Percentiles rank a stretch among this genome's conserved stretches.
Conservation (phyloP, 2,329 filamentous ascomycete species). For the Rutstroemia sp. region DNA sequence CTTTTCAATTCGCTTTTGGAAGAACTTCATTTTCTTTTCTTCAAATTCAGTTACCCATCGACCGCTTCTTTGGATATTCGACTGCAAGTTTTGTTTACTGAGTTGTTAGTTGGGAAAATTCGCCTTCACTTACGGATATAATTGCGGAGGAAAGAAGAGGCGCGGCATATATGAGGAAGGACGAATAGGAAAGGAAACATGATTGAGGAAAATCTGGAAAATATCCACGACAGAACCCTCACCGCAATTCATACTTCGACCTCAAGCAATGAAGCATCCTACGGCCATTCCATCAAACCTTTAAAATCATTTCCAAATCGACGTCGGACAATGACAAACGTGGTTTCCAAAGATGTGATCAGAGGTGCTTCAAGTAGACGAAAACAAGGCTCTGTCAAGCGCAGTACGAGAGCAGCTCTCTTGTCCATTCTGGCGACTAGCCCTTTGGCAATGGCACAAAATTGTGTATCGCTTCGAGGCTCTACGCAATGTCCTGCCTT, state of each 20-base stretch:
- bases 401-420: constrained; percentile 21
- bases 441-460: constrained; percentile 26
- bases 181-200: neutral
- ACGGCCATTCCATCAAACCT: constrained; percentile 9
- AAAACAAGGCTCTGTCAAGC: constrained; percentile 15
- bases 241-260: neutral
- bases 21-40: constrained; percentile 6
- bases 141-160: neutral
- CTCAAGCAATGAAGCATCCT: constrained; percentile 7
- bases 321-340: constrained; percentile 8
- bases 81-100: constrained; percentile 1
- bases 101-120: neutral
- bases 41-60: constrained; percentile 1
- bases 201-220: neutral
- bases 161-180: neutral
- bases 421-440: constrained; percentile 25
- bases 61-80: constrained; percentile 6
- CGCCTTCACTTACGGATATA: neutral
- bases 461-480: constrained; percentile 59
- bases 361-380: constrained; percentile 13
- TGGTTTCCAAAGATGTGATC: constrained; percentile 4
- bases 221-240: neutral
- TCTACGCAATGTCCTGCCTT: constrained; percentile 70
- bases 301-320: constrained; percentile 3
- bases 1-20: constrained; percentile 7